Evolutionary conservation across 495 filamentous ascomycete species (phyloP).

Genomic region (Penicillium argentinense): DNA sequence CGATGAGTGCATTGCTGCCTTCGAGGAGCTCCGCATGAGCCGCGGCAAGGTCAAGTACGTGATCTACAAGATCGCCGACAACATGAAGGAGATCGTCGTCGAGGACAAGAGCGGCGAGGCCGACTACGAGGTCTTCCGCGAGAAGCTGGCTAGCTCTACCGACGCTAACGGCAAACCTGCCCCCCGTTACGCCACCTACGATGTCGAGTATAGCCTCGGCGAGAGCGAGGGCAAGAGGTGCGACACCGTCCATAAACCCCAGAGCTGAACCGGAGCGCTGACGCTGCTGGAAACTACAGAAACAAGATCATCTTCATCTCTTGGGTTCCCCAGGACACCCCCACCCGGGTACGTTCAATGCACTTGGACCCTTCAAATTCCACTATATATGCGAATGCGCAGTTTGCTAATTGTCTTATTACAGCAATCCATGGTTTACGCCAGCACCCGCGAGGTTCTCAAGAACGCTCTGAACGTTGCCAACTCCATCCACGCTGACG

Average conservation of each 20-base stretch:
- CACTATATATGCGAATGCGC: too few species aligned
- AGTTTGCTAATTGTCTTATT: constrained; percentile 21
- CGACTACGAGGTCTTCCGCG: constrained; percentile 76
- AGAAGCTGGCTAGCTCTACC: constrained; percentile 70
- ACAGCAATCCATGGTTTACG: constrained; percentile 84
- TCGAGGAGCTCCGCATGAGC: constrained; percentile 88
- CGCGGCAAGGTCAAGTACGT: constrained; percentile 84
- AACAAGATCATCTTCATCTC: constrained; percentile 96
- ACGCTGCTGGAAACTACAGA: constrained; percentile 44
- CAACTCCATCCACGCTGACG: constrained; percentile 89
- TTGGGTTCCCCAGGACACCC: constrained; percentile 85
- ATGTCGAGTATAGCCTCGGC: constrained; percentile 79
- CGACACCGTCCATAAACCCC: constrained; percentile 11
- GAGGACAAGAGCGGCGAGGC: constrained; percentile 65
- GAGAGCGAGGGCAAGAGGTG: constrained; percentile 82
- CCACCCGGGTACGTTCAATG: constrained; percentile 66
- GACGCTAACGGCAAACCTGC: constrained; percentile 62
- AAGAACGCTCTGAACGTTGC: constrained; percentile 82
- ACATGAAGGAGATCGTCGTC: constrained; percentile 87
- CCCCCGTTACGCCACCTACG: constrained; percentile 91
- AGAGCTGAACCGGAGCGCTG: background rate
- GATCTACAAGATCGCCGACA: constrained; percentile 94
- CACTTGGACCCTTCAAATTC: too few species aligned
- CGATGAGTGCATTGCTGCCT: constrained; percentile 76
- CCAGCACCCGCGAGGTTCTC: constrained; percentile 88